Conservation (phyloP, 129 eudicot species). For the Flaveria linearis region DNA sequence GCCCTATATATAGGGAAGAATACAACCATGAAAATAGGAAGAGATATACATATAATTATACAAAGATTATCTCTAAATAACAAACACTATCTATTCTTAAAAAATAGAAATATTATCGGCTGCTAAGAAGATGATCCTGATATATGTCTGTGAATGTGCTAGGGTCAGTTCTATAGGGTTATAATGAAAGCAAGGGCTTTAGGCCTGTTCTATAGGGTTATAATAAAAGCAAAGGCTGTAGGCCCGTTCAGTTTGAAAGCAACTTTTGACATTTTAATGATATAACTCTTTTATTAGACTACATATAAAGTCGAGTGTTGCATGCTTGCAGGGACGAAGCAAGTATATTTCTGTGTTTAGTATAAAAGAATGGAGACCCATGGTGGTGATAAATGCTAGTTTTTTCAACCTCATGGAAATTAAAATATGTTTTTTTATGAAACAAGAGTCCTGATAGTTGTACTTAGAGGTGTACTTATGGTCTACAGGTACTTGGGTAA, state of each 20-base stretch:
- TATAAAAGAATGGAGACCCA: neutral
- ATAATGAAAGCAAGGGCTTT: neutral
- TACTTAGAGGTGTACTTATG: neutral
- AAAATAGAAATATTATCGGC: too few species aligned
- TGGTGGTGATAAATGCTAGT: neutral
- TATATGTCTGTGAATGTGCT: neutral
- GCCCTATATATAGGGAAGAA: too few species aligned
- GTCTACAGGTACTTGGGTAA: neutral
- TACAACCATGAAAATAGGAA: too few species aligned
- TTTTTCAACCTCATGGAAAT: neutral
- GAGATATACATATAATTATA: too few species aligned
- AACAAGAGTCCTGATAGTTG: slow-evolving; percentile 3
- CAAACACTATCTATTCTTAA: too few species aligned
- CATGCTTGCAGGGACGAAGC: neutral
- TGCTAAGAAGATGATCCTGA: too few species aligned
- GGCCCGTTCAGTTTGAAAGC: neutral
- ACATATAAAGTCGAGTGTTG: neutral
- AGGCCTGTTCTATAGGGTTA: neutral
- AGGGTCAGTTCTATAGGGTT: neutral
- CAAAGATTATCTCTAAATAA: too few species aligned
- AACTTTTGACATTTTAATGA: neutral
- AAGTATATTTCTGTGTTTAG: too few species aligned
- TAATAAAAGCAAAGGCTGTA: too few species aligned
- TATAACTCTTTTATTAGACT: neutral
- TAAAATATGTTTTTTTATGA: neutral